phyloP scores from a whole-genome alignment of 2,329 filamentous ascomycete species.

The Colletotrichum lentis region DNA sequence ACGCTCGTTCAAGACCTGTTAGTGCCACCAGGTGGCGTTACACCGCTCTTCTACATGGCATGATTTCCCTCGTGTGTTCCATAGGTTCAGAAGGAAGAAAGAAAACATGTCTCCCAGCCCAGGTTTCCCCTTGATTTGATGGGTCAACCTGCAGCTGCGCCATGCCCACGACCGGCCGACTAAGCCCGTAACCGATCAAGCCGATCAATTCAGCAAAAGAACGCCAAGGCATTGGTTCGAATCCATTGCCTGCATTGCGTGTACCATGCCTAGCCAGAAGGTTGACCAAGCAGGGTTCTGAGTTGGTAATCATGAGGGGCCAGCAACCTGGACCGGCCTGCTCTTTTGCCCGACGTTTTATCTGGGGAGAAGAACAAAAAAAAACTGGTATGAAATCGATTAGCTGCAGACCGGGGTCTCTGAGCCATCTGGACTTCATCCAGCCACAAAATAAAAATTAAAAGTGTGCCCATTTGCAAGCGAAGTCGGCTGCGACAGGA shows the following conservation, averaged over 20 bases:
- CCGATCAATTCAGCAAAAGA: conserved; percentile 6
- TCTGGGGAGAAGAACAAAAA: conserved; percentile 6
- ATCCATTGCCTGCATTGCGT: not conserved
- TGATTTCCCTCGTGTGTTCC: not conserved
- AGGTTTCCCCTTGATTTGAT: not conserved
- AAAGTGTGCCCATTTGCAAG: conserved; percentile 1
- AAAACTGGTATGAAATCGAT: conserved; percentile 12
- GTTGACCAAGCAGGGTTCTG: conserved; percentile 4
- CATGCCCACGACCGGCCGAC: conserved; percentile 16
- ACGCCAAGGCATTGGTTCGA: conserved; percentile 9
- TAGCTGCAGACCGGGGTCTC: conserved; percentile 9
- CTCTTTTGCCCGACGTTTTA: conserved; percentile 2
- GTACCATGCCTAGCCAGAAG: conserved; percentile 14
- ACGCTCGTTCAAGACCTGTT: not conserved
- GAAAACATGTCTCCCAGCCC: not conserved
- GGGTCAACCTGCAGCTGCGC: conserved; percentile 3
- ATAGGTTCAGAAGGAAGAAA: conserved; percentile 5
- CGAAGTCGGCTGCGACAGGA: conserved; percentile 9
- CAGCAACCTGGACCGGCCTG: not conserved
- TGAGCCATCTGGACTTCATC: conserved; percentile 8
- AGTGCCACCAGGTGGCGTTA: not conserved
- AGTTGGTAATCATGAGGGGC: conserved; percentile 8
- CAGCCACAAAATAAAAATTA: not conserved
- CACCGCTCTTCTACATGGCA: not conserved
- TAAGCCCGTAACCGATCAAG: conserved; percentile 31